These are phyloP conservation scores for Zasmidium cellare DNA, from an alignment of 2,329 filamentous ascomycete genomes.

Conservation along the genomic window DNA sequence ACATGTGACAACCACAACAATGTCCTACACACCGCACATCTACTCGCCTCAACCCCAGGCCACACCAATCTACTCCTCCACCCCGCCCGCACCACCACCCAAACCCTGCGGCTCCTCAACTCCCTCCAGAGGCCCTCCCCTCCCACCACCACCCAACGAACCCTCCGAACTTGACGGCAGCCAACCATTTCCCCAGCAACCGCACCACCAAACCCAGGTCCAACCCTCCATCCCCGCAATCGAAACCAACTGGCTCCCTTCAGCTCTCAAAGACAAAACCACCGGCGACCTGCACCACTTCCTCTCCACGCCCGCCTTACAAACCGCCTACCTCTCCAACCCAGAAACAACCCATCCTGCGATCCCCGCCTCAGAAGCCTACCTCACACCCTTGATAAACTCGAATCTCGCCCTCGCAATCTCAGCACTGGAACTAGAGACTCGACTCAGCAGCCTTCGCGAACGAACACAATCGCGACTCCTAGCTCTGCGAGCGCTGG, in stretches of 20 bases:
- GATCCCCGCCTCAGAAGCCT: constrained; percentile 62
- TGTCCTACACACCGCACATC: constrained; percentile 24
- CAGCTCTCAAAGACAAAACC: constrained; percentile 74
- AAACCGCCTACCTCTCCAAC: constrained; percentile 72
- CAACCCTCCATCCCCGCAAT: constrained; percentile 26
- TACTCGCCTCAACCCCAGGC: constrained; percentile 19
- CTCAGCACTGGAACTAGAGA: constrained; percentile 62
- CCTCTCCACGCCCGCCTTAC: constrained; percentile 63
- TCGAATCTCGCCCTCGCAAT: constrained; percentile 71
- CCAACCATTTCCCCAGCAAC: constrained; percentile 11
- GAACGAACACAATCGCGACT: constrained; percentile 76
- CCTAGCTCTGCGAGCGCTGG: constrained; percentile 78
- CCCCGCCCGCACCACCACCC: constrained; percentile 51
- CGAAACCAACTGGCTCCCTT: constrained; percentile 74
- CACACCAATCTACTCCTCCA: constrained; percentile 38
- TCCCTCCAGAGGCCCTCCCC: constrained; percentile 46
- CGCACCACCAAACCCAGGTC: constrained; percentile 16
- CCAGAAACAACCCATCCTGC: constrained; percentile 70
- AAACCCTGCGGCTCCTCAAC: constrained; percentile 44
- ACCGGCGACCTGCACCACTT: constrained; percentile 66
- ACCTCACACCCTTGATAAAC: constrained; percentile 64
- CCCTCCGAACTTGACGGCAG: constrained; percentile 29
- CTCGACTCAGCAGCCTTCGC: constrained; percentile 61
- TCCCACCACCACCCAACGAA: constrained; percentile 43
- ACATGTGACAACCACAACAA: constrained; percentile 5